Evolutionary conservation across 805 yeast species (phyloP).

Genomic region (Suhomyces kilbournensis): DNA sequence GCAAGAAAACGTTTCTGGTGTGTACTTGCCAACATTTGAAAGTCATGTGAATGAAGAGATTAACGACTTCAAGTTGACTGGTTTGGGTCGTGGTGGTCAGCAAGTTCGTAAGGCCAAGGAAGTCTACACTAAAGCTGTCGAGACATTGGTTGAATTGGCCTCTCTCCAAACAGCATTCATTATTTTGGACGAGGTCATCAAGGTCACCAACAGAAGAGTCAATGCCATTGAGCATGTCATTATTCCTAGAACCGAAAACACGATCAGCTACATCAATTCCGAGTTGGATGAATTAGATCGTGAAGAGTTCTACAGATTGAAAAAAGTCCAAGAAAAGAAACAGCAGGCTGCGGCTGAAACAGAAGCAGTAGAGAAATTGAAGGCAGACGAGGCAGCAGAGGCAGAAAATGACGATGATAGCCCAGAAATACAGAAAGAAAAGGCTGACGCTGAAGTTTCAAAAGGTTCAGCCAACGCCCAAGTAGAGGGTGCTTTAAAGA

Average conservation of each 20-base stretch:
- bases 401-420: background rate
- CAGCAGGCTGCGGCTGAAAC: slow-evolving; percentile 70
- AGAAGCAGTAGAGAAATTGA: slow-evolving; percentile 49
- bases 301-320: slow-evolving; percentile 95
- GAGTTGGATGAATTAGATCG: slow-evolving; percentile 97
- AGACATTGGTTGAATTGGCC: slow-evolving; percentile 91
- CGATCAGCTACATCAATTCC: slow-evolving; percentile 85
- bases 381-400: slow-evolving; percentile 13
- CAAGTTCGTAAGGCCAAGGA: slow-evolving; percentile 92
- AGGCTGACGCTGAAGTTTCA: slow-evolving; percentile 21
- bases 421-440: slow-evolving; percentile 8
- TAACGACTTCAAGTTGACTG: slow-evolving; percentile 94
- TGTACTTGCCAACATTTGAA: slow-evolving; percentile 88
- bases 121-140: slow-evolving; percentile 95
- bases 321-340: slow-evolving; percentile 94
- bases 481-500: slow-evolving; percentile 16
- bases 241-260: slow-evolving; percentile 96
- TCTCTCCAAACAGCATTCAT: slow-evolving; percentile 96
- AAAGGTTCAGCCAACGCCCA: slow-evolving; percentile 7
- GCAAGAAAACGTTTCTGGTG: slow-evolving; percentile 97
- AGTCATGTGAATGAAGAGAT: slow-evolving; percentile 77
- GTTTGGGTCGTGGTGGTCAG: slow-evolving; percentile 97
- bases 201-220: slow-evolving; percentile 96
- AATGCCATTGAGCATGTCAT: slow-evolving; percentile 98
- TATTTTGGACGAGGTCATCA: slow-evolving; percentile 94